Evolutionary conservation across 2,329 filamentous ascomycete species (phyloP), one percentile per base, ranked within the genome.

Genomic region (Arthrobotrys sphaeroides): DNA sequence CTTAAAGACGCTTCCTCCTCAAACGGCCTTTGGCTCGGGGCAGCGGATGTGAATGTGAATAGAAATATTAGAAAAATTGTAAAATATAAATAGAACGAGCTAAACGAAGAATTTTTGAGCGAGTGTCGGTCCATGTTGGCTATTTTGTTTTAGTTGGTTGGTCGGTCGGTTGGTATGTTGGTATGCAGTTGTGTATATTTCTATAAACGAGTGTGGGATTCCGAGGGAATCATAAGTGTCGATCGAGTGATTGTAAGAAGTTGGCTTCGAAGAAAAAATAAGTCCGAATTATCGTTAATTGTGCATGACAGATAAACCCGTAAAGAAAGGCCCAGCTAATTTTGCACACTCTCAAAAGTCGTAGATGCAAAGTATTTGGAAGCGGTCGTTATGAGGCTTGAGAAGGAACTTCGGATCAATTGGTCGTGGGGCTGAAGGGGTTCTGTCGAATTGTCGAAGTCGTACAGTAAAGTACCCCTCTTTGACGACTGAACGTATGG

Each of bases 121-220:
- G 62, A 67, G 36, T 64, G 70, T 74, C 70, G 64, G 57, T 55
- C 70, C 70, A 74, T 74, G 38, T 49, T 74, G 62, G 70, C 10
- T 47, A 68, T 26, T 59, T 69, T n/a, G n/a, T n/a, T n/a, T n/a
- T n/a, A n/a, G 55, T 61, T 26, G 49, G 45, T 55, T 53, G 51
- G 38, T 66, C n/a, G n/a, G n/a, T n/a, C n/a, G n/a, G n/a, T n/a
- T n/a, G n/a, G n/a, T n/a, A n/a, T n/a, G n/a, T n/a, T n/a, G n/a
- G n/a, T n/a, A n/a, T n/a, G n/a, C n/a, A n/a, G n/a, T 24, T n/a
- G n/a, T 42, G 40, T 42, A 22, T 73, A 43, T 60, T 47, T 62
- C 33, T 61, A 74, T 66, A 74, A 74, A 74, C 55, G 70, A 74
- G 38, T 64, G 70, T 74, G 55, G 47, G 70, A 74, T 74, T 68